These are phyloP conservation scores for Penicillium malachiteum DNA, from an alignment of 495 filamentous ascomycete genomes.

Conservation along the genomic window DNA sequence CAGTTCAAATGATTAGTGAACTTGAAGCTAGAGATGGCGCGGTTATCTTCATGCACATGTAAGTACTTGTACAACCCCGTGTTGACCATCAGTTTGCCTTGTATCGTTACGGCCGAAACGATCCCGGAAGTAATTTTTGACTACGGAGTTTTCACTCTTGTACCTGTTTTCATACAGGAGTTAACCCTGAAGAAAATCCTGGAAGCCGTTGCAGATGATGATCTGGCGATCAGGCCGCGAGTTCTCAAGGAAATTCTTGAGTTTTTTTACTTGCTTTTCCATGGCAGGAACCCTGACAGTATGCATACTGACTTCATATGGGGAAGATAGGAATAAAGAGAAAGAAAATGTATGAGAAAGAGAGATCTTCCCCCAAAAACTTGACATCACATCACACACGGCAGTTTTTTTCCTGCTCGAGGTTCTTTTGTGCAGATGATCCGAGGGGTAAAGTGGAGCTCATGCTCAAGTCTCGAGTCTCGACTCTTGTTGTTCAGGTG, in stretches of 20 bases:
- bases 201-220: slow-evolving; percentile 3
- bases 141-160: too few species aligned
- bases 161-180: background rate
- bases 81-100: background rate
- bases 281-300: too few species aligned
- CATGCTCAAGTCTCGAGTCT: background rate
- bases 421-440: background rate
- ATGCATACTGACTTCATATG: background rate
- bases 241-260: too few species aligned
- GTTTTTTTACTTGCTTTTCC: too few species aligned
- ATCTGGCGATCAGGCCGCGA: slow-evolving; percentile 2
- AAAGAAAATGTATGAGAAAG: background rate
- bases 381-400: slow-evolving; percentile 2
- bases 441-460: slow-evolving; percentile 8
- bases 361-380: background rate
- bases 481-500: slow-evolving; percentile 2
- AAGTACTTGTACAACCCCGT: background rate
- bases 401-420: background rate
- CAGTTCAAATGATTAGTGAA: too few species aligned
- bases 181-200: background rate
- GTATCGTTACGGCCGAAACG: background rate
- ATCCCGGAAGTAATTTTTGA: background rate
- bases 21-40: background rate
- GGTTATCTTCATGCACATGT: background rate
- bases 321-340: background rate